Percentiles rank a stretch among this genome's conserved stretches.
Conservation (phyloP, 768 basidiomycete genomes). For the Suillus spraguei region DNA sequence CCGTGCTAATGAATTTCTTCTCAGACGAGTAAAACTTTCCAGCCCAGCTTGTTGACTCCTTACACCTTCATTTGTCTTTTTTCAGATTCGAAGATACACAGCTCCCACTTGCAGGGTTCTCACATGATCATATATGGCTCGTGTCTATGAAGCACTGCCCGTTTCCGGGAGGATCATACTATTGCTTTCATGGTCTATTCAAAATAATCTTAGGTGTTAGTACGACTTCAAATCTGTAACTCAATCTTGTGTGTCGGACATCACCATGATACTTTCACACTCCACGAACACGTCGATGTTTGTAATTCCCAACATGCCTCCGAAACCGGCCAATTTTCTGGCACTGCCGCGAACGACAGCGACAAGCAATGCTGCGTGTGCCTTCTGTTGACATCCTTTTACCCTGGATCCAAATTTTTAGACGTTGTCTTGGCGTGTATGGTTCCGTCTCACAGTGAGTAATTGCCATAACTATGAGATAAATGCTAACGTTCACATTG, state of each 20-base stretch:
- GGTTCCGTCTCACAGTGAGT: slow-evolving; percentile 9
- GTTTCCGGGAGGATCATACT: neutral
- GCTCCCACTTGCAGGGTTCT: neutral
- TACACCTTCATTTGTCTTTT: neutral
- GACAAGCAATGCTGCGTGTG: neutral
- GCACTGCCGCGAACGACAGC: slow-evolving; percentile 7
- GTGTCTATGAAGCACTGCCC: neutral
- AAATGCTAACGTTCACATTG: neutral
- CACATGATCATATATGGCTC: neutral
- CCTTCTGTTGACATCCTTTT: neutral
- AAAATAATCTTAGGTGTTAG: neutral
- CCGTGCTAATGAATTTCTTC: neutral
- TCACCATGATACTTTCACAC: slow-evolving; percentile 18
- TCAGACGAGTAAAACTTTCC: neutral
- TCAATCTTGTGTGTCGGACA: slow-evolving; percentile 2
- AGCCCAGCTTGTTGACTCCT: neutral
- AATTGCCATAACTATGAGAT: slow-evolving; percentile 3
- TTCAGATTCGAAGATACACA: neutral
- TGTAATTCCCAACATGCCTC: neutral
- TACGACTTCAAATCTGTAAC: slow-evolving; percentile 1
- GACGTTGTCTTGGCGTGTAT: slow-evolving; percentile 6
- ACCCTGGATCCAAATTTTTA: slow-evolving; percentile 1
- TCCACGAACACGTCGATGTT: slow-evolving; percentile 10
- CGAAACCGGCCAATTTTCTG: neutral
- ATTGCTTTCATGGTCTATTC: neutral